Evolutionary conservation across 371 early-diverging fungal species (phyloP), one percentile per base, ranked within the genome.

Genomic region (Nematocida parisii): DNA sequence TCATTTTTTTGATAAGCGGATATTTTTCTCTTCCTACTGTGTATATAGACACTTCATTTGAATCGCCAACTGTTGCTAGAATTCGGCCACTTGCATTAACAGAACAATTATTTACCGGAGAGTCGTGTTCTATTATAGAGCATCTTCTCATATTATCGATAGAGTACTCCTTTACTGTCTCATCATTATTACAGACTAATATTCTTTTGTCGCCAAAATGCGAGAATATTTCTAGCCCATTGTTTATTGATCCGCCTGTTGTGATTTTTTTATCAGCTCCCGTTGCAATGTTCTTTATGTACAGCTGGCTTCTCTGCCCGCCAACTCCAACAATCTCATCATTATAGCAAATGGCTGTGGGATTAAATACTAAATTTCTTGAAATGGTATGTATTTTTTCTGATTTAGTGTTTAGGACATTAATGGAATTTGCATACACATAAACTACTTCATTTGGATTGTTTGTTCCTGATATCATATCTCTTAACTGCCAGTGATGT

Each of bases 171-270:
- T 93, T 93, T 84, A 95, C 91, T 22, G 92, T 92, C 75, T 92
- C 90, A 83, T 95, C 95, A 83, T 95, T 95, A 86, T 93, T 95
- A 84, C 93, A 91, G 7, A 94, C 91, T 61, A 93, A 82, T 20
- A 94, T 84, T 7, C 93, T 86, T 5, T 88, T 64, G 40, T 72
- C 89, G 22, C 89, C 88, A 52, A 89, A 90, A 55, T 91, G 88
- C 67, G 89, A 83, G 6, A 90, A 89, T 45, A 94, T 92, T 70
- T 90, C 90, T 56, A 94, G 85, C 2, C 93, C 92, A 80, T 94
- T 95, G 85, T 93, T 95, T 83, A 94, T 94, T 0, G 92, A 91
- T 33, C 91, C 91, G 22, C 92, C 93, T 4, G 93, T 92, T 4
- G 90, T 88, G 0, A 91, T 90, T 33, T 58, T 72, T 57, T 71